A percentile compares a stretch with the other conserved stretches of the same genome.
Evolutionary conservation across 179 eudicot species (phyloP).

Genomic region (Beta macrorhiza): DNA sequence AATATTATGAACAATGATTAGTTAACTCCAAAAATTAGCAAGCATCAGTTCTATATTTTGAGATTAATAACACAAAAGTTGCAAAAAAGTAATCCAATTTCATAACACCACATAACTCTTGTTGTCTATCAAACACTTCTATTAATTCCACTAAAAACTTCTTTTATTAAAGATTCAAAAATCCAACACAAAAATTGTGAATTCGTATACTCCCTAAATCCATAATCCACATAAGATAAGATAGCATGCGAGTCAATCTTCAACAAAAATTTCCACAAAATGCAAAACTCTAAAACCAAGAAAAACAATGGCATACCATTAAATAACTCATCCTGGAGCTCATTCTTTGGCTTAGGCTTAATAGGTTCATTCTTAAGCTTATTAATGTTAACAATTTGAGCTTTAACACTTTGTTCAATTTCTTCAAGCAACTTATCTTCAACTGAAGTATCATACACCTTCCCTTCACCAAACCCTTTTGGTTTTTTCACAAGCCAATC

Average conservation of each 20-base stretch:
- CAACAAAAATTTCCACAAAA: background rate
- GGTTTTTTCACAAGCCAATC: slow-evolving; percentile 63
- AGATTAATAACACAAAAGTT: background rate
- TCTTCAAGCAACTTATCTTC: slow-evolving; percentile 81
- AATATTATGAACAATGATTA: too few relatives aligned
- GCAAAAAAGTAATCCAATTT: background rate
- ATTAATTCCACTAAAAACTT: background rate
- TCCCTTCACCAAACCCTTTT: slow-evolving; percentile 84
- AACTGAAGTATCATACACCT: slow-evolving; percentile 76
- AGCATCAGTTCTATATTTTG: background rate
- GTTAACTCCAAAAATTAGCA: background rate
- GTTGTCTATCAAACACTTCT: background rate
- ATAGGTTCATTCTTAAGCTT: slow-evolving; percentile 56
- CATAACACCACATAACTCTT: background rate
- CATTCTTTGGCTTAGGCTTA: slow-evolving; percentile 32
- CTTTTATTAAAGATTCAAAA: background rate
- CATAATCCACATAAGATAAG: background rate
- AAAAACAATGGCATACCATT: slow-evolving; percentile 31
- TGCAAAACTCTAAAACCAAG: background rate
- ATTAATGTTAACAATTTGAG: slow-evolving; percentile 64
- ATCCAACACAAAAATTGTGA: background rate
- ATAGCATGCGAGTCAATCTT: background rate
- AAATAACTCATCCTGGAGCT: slow-evolving; percentile 28
- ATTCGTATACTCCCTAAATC: background rate
- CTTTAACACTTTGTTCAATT: slow-evolving; percentile 63